phyloP scores from a whole-genome alignment of 2,329 filamentous ascomycete species.

The Colletotrichum trifolii region DNA sequence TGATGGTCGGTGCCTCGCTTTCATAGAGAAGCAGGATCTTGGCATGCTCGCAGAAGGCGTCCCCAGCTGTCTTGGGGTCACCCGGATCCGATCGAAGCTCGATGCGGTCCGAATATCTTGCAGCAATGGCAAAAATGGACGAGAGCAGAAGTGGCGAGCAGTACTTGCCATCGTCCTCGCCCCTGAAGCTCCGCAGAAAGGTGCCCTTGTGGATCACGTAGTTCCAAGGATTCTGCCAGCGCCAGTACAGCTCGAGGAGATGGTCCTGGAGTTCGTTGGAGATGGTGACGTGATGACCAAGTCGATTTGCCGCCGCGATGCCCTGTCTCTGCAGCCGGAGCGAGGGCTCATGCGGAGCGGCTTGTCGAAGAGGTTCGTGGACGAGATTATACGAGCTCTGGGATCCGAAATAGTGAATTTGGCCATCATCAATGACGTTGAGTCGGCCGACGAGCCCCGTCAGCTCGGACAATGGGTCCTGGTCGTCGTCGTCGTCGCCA shows the following conservation, averaged over 20 bases:
- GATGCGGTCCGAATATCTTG: conserved; percentile 40
- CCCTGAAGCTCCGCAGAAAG: conserved; percentile 37
- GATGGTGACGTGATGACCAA: conserved; percentile 30
- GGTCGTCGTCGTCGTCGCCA: conserved; percentile 20
- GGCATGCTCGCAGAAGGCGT: conserved; percentile 38
- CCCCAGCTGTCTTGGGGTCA: conserved; percentile 39
- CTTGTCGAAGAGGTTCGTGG: not conserved
- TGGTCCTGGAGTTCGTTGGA: conserved; percentile 40
- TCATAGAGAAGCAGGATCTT: conserved; percentile 40
- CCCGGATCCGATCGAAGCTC: conserved; percentile 38
- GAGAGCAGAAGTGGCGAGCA: conserved; percentile 40
- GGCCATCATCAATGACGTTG: conserved; percentile 38
- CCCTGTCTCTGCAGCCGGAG: conserved; percentile 29
- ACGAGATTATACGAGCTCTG: conserved; percentile 40
- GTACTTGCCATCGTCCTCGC: conserved; percentile 26
- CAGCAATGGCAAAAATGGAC: conserved; percentile 39
- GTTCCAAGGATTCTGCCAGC: conserved; percentile 44
- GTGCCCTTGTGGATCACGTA: conserved; percentile 40
- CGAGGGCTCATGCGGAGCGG: conserved; percentile 16
- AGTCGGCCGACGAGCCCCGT: conserved; percentile 33
- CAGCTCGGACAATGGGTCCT: conserved; percentile 35
- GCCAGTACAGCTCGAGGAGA: conserved; percentile 42
- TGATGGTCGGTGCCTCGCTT: conserved; percentile 39
- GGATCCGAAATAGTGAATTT: conserved; percentile 42
- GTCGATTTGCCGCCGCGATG: conserved; percentile 28